Conservation (phyloP, 2,329 filamentous ascomycete species). For the Alternaria atra region DNA sequence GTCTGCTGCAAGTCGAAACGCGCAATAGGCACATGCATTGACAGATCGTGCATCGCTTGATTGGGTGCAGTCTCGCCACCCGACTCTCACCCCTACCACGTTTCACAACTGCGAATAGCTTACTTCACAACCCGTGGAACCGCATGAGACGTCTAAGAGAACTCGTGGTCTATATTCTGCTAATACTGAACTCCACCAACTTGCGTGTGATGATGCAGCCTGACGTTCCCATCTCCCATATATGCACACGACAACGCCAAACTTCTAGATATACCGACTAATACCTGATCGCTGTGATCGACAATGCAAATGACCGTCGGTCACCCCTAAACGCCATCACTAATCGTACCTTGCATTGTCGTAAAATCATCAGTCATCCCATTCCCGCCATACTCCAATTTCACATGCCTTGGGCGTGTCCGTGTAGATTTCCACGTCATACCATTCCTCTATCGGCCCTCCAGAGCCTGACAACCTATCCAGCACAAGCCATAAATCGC, state of each 20-base stretch:
- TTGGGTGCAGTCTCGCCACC: slow-evolving; percentile 39
- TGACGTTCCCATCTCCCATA: background rate
- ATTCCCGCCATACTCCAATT: slow-evolving; percentile 57
- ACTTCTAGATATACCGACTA: slow-evolving; percentile 1
- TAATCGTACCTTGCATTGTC: background rate
- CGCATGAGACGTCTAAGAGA: slow-evolving; percentile 9
- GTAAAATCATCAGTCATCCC: slow-evolving; percentile 46
- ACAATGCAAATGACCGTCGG: slow-evolving; percentile 12
- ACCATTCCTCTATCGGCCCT: slow-evolving; percentile 57
- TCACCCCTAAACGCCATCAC: slow-evolving; percentile 1
- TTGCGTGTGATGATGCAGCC: background rate
- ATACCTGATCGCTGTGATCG: slow-evolving; percentile 9
- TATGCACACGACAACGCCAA: background rate
- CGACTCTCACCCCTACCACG: slow-evolving; percentile 25
- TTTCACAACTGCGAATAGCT: slow-evolving; percentile 18
- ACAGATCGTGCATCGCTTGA: slow-evolving; percentile 37
- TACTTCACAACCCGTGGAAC: background rate
- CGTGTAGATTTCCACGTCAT: slow-evolving; percentile 60
- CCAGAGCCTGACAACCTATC: slow-evolving; percentile 75
- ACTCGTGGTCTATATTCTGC: background rate
- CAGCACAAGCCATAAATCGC: slow-evolving; percentile 80
- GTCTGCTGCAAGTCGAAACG: slow-evolving; percentile 31
- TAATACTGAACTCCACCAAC: background rate
- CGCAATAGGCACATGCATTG: slow-evolving; percentile 35
- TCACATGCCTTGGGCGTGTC: slow-evolving; percentile 57